A percentile compares a stretch with the other conserved stretches of the same genome.
Evolutionary conservation across 1,139 yeast species (phyloP).

Genomic region (Diutina neorugosa): DNA sequence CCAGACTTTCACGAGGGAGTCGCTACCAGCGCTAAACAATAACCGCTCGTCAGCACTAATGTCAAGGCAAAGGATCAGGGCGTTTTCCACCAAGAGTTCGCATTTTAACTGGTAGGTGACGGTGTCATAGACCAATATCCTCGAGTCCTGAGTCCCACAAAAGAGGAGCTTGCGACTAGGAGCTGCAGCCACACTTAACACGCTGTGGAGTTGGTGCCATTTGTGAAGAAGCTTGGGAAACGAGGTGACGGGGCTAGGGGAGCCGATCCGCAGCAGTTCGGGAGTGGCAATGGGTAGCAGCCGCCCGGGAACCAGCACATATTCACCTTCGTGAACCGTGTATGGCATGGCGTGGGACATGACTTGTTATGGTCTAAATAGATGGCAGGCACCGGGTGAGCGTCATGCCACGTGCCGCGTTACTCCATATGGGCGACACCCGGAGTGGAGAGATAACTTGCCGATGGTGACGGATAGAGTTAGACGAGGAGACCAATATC

Average conservation of each 20-base stretch:
- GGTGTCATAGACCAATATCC: slow-evolving; percentile 60
- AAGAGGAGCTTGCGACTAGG: slow-evolving; percentile 48
- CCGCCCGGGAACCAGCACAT: not conserved
- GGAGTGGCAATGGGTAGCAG: slow-evolving; percentile 4
- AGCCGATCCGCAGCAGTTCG: not conserved
- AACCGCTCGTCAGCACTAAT: slow-evolving; percentile 45
- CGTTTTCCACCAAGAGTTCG: slow-evolving; percentile 42
- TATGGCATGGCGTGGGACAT: not conserved
- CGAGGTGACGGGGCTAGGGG: not conserved
- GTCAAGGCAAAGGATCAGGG: slow-evolving; percentile 62
- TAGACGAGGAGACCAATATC: too few relatives aligned
- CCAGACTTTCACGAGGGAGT: slow-evolving; percentile 83
- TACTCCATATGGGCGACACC: not conserved
- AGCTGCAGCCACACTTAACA: slow-evolving; percentile 66
- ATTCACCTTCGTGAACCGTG: not conserved
- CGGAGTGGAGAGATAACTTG: too few relatives aligned
- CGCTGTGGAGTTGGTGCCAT: slow-evolving; percentile 67
- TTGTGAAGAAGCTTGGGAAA: slow-evolving; percentile 36
- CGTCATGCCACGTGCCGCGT: not conserved
- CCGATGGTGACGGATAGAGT: too few relatives aligned
- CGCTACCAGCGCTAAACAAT: slow-evolving; percentile 81
- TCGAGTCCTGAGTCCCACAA: slow-evolving; percentile 94
- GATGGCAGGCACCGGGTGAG: not conserved
- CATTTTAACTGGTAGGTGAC: slow-evolving; percentile 42
- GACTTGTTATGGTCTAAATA: not conserved